Base-by-base conservation (phyloP, 352 stramenopile species). In the Phytophthora cryptogea region DNA sequence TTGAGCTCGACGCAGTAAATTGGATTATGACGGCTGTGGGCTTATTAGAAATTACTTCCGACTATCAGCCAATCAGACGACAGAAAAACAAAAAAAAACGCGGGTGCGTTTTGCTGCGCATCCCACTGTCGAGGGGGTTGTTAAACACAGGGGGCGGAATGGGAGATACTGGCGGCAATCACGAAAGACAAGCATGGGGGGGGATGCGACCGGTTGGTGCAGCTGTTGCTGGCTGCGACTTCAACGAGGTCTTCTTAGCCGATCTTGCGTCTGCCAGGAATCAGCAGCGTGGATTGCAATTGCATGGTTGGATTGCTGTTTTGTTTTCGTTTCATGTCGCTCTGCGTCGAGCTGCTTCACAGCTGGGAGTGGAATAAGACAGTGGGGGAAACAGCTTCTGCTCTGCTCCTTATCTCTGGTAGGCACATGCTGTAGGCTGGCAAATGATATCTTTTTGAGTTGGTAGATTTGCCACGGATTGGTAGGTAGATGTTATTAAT, bases 11-110 rank as follows among this genome's bases (percentile, higher is more conserved):
- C 9, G 45, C 4, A 10, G 54, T 35, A 39, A 71, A 59, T 67
- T 67, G 10, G 51, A 66, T 66, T 63, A 54, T 70, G 62, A 41
- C n/a, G n/a, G n/a, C n/a, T n/a, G n/a, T n/a, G n/a, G n/a, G n/a
- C n/a, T n/a, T n/a, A n/a, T n/a, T n/a, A n/a, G n/a, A n/a, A n/a
- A n/a, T n/a, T n/a, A n/a, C n/a, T n/a, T n/a, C n/a, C 56, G 20
- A 23, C 20, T 43, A 35, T 63, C 16, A 17, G 11, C 55, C 55
- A 58, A 50, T 63, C 23, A 47, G 11, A 51, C 10, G 46, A 17
- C 13, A 20, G 14, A 64, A 46, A 59, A 58, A 30, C 41, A 20
- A 11, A 64, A 46, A 59, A 58, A 30, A 20, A 63, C 55, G 55
- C 20, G 42, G n/a, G 14, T 47, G 44, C 54, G 54, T 63, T 51